These are phyloP conservation scores for Xylariaceae sp. DNA, from an alignment of 2,329 filamentous ascomycete genomes.

Conservation along the genomic window DNA sequence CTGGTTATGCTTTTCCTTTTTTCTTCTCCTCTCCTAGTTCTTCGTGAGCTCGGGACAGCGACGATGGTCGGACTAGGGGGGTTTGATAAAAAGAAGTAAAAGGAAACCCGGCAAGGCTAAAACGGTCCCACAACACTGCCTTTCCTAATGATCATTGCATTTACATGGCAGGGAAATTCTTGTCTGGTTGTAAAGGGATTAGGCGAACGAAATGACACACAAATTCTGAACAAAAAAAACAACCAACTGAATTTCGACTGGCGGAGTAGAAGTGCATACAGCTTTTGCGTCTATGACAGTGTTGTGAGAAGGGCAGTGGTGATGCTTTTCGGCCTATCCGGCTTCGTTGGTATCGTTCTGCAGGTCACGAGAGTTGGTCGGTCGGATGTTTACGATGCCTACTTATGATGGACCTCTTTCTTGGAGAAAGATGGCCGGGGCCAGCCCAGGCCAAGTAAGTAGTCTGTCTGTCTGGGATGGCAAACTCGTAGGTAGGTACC, in stretches of 20 bases:
- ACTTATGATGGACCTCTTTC: too few species aligned
- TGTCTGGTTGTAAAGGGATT: slow-evolving; percentile 47
- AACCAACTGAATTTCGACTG: background rate
- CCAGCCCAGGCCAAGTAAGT: too few species aligned
- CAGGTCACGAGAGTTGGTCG: too few species aligned
- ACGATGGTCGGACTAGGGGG: slow-evolving; percentile 31
- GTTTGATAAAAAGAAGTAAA: slow-evolving; percentile 27
- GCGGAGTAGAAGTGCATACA: background rate
- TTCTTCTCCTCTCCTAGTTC: slow-evolving; percentile 19
- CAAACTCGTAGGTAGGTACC: too few species aligned
- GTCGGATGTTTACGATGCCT: too few species aligned
- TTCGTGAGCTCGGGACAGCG: slow-evolving; percentile 22
- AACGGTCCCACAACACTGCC: slow-evolving; percentile 23
- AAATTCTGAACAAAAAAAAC: slow-evolving; percentile 28
- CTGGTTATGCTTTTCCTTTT: slow-evolving; percentile 13
- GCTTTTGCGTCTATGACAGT: too few species aligned
- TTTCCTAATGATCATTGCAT: slow-evolving; percentile 41
- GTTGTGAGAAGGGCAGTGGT: too few species aligned
- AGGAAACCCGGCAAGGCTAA: slow-evolving; percentile 29
- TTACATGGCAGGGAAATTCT: slow-evolving; percentile 41
- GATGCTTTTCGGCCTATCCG: too few species aligned
- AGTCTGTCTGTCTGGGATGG: too few species aligned
- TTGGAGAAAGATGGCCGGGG: too few species aligned
- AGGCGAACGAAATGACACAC: slow-evolving; percentile 49
- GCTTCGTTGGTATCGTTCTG: too few species aligned